These are phyloP conservation scores for Gossypium schwendimanii DNA, from an alignment of 441 rosid genomes.

Conservation along the genomic window DNA sequence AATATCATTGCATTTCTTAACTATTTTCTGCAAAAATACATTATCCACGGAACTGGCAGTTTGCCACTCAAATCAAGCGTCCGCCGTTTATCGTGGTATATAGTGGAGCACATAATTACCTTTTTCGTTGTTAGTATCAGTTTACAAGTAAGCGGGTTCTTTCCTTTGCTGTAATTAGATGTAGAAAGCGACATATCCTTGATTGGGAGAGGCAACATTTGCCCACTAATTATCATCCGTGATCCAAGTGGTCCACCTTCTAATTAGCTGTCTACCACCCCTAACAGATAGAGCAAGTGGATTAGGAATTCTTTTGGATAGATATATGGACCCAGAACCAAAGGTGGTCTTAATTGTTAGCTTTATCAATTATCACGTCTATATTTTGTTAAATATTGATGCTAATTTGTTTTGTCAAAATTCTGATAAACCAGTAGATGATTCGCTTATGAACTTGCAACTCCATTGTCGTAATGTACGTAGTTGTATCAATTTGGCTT, in stretches of 20 bases:
- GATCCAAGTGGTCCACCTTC: slow-evolving; percentile 11
- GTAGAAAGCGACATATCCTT: neutral
- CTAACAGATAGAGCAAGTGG: neutral
- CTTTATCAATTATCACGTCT: neutral
- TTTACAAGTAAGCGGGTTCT: neutral
- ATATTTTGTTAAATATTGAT: neutral
- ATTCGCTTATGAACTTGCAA: neutral
- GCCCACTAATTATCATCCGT: neutral
- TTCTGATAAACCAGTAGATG: neutral
- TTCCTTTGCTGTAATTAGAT: neutral
- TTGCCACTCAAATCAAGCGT: neutral
- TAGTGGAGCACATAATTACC: neutral
- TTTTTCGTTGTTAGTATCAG: neutral
- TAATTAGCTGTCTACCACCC: slow-evolving; percentile 27
- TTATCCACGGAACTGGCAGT: neutral
- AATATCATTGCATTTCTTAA: neutral
- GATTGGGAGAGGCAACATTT: neutral
- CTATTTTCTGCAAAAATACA: neutral
- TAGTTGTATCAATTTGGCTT: too few relatives aligned
- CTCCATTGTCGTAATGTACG: neutral
- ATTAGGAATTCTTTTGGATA: neutral
- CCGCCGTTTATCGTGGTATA: neutral
- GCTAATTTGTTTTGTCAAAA: neutral
- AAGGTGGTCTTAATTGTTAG: neutral
- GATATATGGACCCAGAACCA: slow-evolving; percentile 2